Evolutionary conservation across 257 asterid species (phyloP), one percentile per base, ranked within the genome.

Genomic region (Coffea canephora): DNA sequence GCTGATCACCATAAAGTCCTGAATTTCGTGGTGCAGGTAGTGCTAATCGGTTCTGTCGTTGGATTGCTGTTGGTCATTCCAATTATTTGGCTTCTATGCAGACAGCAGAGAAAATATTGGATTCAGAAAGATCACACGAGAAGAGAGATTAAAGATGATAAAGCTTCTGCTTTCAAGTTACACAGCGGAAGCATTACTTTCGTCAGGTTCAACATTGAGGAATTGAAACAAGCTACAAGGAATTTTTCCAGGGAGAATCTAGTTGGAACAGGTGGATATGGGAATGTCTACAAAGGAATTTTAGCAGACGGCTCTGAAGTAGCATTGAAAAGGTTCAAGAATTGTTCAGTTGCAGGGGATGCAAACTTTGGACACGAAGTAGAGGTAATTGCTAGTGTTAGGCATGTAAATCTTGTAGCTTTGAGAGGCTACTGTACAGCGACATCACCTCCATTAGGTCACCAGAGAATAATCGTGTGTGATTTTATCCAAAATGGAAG

Each of bases 361-460:
- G 80, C 62, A 2, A 34, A 46, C n/a, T 81, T 81, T 36, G 13
- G 41, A 8, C 84, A 76, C 54, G 80, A 81, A 69, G 77, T 81
- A 9, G 77, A 81, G 54, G 84, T 75, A 25, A 81, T 81, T 67
- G 84, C 84, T 12, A 81, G 84, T 48, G 64, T 81, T 57, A 45
- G 84, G 80, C 84, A 81, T 41, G 80, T 81, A n/a, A 76, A 81
- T 70, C 45, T 81, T 55, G 71, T 81, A 27, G 77, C 72, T 3
- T 25, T 81, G 50, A 76, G 77, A 61, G 84, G 84, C 31, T 76
- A 81, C 65, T 81, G 80, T 59, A 55, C 36, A 15, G 67, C 71
- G 23, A 75, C 84, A 31, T 54, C 77, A 45, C 84, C 23, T 4
- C 46, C 6, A 23, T 80, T 69, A 72, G 80, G 80, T 7, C 77